phyloP scores from a whole-genome alignment of 257 asterid genomes.

The Solanum lycopersicoides region DNA sequence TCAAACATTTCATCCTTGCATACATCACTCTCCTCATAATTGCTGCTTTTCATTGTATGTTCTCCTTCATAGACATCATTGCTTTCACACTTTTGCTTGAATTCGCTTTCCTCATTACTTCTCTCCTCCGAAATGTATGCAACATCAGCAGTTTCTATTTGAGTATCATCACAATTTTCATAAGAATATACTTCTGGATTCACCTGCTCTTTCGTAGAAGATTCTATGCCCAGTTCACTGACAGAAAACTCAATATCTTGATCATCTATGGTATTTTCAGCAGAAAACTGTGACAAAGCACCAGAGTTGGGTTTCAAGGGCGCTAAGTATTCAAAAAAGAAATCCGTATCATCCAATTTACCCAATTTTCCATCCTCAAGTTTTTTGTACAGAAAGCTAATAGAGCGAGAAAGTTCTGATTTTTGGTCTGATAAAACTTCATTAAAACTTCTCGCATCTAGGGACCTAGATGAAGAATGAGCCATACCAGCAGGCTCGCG shows the following conservation, averaged over 20 bases:
- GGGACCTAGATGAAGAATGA: slow-evolving; percentile 18
- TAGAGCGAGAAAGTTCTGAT: slow-evolving; percentile 39
- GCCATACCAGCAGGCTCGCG: slow-evolving; percentile 14
- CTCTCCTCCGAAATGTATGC: slow-evolving; percentile 41
- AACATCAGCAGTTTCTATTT: slow-evolving; percentile 45
- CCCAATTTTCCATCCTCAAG: slow-evolving; percentile 38
- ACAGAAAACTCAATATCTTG: slow-evolving; percentile 17
- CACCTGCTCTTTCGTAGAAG: slow-evolving; percentile 20
- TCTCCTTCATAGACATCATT: slow-evolving; percentile 11
- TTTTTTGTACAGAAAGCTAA: slow-evolving; percentile 36
- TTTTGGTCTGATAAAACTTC: slow-evolving; percentile 19
- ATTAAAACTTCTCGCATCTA: slow-evolving; percentile 21
- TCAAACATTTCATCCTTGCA: slow-evolving; percentile 12
- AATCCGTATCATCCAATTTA: slow-evolving; percentile 9
- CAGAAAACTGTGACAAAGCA: slow-evolving; percentile 5
- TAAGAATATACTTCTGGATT: slow-evolving; percentile 22
- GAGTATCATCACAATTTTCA: slow-evolving; percentile 23
- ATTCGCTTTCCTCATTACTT: slow-evolving; percentile 16
- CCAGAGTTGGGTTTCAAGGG: slow-evolving; percentile 8
- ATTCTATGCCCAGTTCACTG: slow-evolving; percentile 38
- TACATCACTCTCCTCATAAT: slow-evolving; percentile 2
- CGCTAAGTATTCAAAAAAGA: slow-evolving; percentile 7
- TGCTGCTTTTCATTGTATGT: slow-evolving; percentile 8
- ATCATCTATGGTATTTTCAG: slow-evolving; percentile 19
- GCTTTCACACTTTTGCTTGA: slow-evolving; percentile 14